Base-by-base conservation (phyloP, 768 basidiomycete species). In the Phlebiopsis gigantea region DNA sequence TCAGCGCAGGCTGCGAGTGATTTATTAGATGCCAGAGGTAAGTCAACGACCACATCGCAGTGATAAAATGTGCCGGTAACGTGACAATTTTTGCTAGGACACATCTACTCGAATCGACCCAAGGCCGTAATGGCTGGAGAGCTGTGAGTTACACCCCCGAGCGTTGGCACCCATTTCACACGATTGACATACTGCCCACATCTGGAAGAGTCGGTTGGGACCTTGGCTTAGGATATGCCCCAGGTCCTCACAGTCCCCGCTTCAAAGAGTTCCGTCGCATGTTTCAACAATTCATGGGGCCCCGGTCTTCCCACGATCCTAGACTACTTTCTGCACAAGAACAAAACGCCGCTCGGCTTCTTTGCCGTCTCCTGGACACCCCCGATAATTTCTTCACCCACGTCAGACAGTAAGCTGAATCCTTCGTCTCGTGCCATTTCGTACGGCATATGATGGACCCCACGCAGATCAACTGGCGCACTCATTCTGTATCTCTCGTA, bases 191-290 rank as follows among this genome's bases (percentile, higher is more conserved):
- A 48, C 9, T 15, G 22, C n/a, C 19, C 15, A 25, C 21, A 29
- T 31, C 12, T 26, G 12, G n/a, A 47, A 72, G 71, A 0, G 69
- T 71, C 1, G 72, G 73, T 2, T 73, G 72, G 71, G 61, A 71
- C 21, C 66, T 63, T 21, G 73, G 72, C 0, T 57, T 74, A 2
- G 72, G 73, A 8, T 74, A 74, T 48, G 63, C 69, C 2, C 66
- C 64, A 17, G 69, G 68, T 1, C 67, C 71, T 29, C 61, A 68
- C 26, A 65, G 65, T 46, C 57, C 63, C 4, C 71, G 72, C 8
- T 74, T 74, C 62, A 66, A 66, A 29, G 71, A 72, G 49, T 66
- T 74, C 53, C 63, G 73, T 21, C 62, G 68, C 15, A 56, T 75
- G 9, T 71, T 72, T 59, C 66, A 71, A 19, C 55, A 65, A 4